Conservation (phyloP, 768 basidiomycete genomes). For the Ramaria sp. region DNA sequence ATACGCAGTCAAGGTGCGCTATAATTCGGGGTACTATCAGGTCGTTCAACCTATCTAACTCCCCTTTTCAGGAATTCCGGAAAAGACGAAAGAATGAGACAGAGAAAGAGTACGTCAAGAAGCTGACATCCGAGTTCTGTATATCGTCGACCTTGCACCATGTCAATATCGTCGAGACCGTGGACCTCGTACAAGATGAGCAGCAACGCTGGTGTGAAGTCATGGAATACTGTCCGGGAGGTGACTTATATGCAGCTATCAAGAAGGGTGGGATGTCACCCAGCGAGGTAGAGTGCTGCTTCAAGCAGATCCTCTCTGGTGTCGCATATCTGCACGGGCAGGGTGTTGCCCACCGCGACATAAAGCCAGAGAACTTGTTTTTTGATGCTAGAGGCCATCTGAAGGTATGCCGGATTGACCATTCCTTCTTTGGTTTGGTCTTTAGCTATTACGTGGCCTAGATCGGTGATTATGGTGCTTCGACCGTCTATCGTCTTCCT, state of each 20-base stretch:
- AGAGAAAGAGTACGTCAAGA: slow-evolving; percentile 99
- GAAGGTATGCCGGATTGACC: slow-evolving; percentile 47
- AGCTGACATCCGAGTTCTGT: slow-evolving; percentile 97
- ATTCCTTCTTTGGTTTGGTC: slow-evolving; percentile 11
- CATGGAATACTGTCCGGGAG: slow-evolving; percentile 99
- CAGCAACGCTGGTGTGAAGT: slow-evolving; percentile 96
- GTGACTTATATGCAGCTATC: slow-evolving; percentile 96
- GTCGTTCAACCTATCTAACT: slow-evolving; percentile 1
- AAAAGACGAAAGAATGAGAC: slow-evolving; percentile 97
- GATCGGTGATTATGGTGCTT: slow-evolving; percentile 98
- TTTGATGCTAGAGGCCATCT: slow-evolving; percentile 88
- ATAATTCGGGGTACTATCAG: background rate
- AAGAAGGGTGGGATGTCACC: slow-evolving; percentile 92
- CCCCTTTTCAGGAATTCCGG: slow-evolving; percentile 72
- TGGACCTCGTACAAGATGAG: slow-evolving; percentile 99
- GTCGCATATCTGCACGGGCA: slow-evolving; percentile 89
- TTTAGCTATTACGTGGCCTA: slow-evolving; percentile 21
- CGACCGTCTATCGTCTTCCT: slow-evolving; percentile 96
- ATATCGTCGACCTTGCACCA: slow-evolving; percentile 94
- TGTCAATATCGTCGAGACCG: slow-evolving; percentile 93
- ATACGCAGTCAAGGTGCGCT: slow-evolving; percentile 89
- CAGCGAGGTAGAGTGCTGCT: slow-evolving; percentile 92
- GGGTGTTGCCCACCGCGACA: slow-evolving; percentile 95
- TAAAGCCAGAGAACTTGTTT: slow-evolving; percentile 97
- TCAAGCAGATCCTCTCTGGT: slow-evolving; percentile 89